Percentiles rank a stretch among this genome's conserved stretches.
Evolutionary conservation across 2,329 filamentous ascomycete species (phyloP).

Genomic region (Ustilaginoidea virens): DNA sequence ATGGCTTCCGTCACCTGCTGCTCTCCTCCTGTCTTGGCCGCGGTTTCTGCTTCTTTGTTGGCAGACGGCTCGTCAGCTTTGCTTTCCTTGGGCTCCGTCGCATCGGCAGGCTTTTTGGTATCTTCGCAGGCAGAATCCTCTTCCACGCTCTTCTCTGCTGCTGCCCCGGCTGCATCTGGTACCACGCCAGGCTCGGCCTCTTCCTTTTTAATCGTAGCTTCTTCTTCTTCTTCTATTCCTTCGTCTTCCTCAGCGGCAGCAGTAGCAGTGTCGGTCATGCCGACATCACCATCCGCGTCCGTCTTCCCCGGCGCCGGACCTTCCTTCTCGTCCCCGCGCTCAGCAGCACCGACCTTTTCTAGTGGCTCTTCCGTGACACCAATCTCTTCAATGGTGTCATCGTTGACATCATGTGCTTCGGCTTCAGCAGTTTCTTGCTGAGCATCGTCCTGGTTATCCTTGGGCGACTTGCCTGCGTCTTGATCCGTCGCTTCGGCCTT

Average conservation of each 20-base stretch:
- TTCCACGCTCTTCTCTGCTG: constrained; percentile 14
- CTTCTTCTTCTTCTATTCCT: too few species aligned
- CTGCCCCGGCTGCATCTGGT: constrained; percentile 15
- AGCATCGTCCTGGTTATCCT: constrained; percentile 15
- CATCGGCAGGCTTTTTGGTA: constrained; percentile 5
- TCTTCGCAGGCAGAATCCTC: constrained; percentile 10
- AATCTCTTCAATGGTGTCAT: constrained; percentile 30
- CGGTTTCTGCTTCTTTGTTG: constrained; percentile 11
- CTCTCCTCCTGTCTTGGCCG: constrained; percentile 7
- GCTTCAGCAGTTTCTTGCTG: constrained; percentile 13
- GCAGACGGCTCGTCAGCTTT: constrained; percentile 7
- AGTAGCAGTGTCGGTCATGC: constrained; percentile 28
- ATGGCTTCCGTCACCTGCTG: constrained; percentile 14
- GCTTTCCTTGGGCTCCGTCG: constrained; percentile 7
- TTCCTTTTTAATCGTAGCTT: constrained; percentile 24
- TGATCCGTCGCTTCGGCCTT: constrained; percentile 25
- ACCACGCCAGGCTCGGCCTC: constrained; percentile 19
- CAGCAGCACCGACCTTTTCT: constrained; percentile 11
- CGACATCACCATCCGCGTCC: constrained; percentile 34
- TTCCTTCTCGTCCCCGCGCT: constrained; percentile 7
- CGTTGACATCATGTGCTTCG: constrained; percentile 20
- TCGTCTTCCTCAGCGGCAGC: too few species aligned
- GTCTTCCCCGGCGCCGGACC: constrained; percentile 16
- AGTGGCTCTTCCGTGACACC: constrained; percentile 11
- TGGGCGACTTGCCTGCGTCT: constrained; percentile 21